These are phyloP conservation scores for Fistulina hepatica DNA, from an alignment of 1,284 basidiomycete species.

Conservation along the genomic window DNA sequence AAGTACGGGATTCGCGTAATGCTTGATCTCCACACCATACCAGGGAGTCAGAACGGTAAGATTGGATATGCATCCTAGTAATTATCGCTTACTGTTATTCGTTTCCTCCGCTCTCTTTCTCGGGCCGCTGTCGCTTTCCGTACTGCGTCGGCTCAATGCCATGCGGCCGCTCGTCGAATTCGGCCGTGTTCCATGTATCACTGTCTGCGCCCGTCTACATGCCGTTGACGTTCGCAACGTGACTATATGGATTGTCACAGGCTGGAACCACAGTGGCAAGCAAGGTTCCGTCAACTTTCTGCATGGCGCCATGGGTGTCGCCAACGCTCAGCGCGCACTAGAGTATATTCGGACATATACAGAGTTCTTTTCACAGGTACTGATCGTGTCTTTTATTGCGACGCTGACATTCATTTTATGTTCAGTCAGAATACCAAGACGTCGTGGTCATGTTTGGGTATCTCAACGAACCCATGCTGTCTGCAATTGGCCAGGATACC, in stretches of 20 bases:
- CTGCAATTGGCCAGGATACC: conserved; percentile 32
- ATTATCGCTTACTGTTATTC: conserved; percentile 2
- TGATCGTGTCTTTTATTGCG: no score
- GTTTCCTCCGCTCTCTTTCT: conserved; percentile 28
- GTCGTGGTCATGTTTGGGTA: conserved; percentile 56
- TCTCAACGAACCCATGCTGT: conserved; percentile 44
- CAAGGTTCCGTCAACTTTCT: conserved; percentile 34
- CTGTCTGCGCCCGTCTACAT: conserved; percentile 15
- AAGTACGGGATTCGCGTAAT: conserved; percentile 90
- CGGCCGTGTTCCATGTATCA: conserved; percentile 8
- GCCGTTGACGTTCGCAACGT: not conserved
- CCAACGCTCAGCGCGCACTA: conserved; percentile 71
- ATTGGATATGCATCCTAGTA: conserved; percentile 33
- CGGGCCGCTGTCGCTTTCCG: conserved; percentile 35
- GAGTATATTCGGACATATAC: conserved; percentile 68
- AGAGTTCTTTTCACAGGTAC: conserved; percentile 70
- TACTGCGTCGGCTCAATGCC: no score
- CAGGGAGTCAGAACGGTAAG: conserved; percentile 68
- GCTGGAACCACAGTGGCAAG: no score
- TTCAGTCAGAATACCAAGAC: conserved; percentile 33
- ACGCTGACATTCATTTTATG: no score
- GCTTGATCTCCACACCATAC: conserved; percentile 69
- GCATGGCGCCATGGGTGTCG: conserved; percentile 38
- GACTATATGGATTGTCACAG: not conserved
- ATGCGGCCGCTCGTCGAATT: no score